A percentile compares a stretch with the other conserved stretches of the same genome.
phyloP scores from a whole-genome alignment of 441 rosid species.

The Cnidoscolus chayamansa region DNA sequence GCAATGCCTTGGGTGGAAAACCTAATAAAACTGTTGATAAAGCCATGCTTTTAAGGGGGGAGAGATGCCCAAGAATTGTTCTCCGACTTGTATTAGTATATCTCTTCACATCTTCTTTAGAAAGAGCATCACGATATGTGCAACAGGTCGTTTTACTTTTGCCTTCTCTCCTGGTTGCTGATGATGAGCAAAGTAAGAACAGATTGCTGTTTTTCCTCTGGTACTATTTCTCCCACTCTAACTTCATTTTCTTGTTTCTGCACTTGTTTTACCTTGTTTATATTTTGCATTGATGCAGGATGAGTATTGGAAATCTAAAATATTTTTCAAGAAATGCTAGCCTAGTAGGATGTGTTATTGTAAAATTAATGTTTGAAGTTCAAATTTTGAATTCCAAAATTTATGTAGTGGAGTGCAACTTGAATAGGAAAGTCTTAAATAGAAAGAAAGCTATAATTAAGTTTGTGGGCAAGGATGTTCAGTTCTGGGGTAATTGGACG shows the following conservation, averaged over 20 bases:
- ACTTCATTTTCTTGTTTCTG: slow-evolving; percentile 5
- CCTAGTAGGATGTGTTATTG: no score
- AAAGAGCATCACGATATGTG: slow-evolving; percentile 91
- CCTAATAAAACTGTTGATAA: slow-evolving; percentile 77
- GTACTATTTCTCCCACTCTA: slow-evolving; percentile 34
- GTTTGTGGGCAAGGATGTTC: no score
- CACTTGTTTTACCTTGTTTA: no score
- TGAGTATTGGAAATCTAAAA: no score
- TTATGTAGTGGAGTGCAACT: no score
- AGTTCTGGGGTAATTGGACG: no score
- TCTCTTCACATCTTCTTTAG: slow-evolving; percentile 81
- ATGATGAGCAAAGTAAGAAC: slow-evolving; percentile 94
- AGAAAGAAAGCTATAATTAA: no score
- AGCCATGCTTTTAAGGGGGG: slow-evolving; percentile 97
- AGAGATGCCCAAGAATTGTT: slow-evolving; percentile 89
- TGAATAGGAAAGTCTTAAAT: no score
- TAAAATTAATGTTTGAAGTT: no score
- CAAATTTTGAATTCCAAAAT: no score
- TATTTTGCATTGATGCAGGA: no score
- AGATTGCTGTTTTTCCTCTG: slow-evolving; percentile 94
- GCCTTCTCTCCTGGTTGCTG: slow-evolving; percentile 72
- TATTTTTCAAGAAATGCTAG: no score
- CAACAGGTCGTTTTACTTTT: slow-evolving; percentile 81
- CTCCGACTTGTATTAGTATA: slow-evolving; percentile 83
- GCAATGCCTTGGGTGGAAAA: slow-evolving; percentile 89